Evolutionary conservation across 2,329 filamentous ascomycete species (phyloP), one percentile per base, ranked within the genome.

Genomic region (Colletotrichum theobromicola): DNA sequence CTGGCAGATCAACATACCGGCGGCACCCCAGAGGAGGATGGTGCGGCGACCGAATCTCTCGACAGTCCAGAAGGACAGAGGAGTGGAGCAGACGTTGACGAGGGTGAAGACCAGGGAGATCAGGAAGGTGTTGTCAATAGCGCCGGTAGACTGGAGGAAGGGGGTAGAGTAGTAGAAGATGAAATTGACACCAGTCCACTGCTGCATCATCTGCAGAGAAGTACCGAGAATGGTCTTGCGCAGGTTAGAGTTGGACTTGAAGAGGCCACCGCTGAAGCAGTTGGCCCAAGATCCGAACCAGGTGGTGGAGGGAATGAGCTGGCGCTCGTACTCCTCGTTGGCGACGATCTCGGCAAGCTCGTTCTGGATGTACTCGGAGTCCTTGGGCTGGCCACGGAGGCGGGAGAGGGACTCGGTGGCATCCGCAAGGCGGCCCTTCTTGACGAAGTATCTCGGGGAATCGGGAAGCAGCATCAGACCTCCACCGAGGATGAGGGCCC

Each of bases 151-250:
- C 85, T 94, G 85, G 87, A 98, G 94, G 91, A 98, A 97, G 74
- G 94, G 91, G 37, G 94, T 95, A 42, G 94, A 95, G 87, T 93
- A 95, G 87, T 95, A 94, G 88, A 96, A 97, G 88, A 97, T 94
- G 86, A 96, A 97, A 90, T 98, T 98, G 86, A 98, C 94, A 88
- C 95, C 94, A 30, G 94, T 96, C 87, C 88, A 91, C 85, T 94
- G 93, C 85, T 94, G 93, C 92, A 94, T 94, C 93, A 94, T 94
- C 87, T 95, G 93, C 37, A 94, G 87, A 30, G 92, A 93, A 58
- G 91, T 93, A 79, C 93, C 93, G 58, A 95, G 88, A 74, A 94
- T 91, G 30, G 93, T 93, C 78, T 92, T 90, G 80, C 93, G 93
- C 70, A 94, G 82, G 88, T 92, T 95, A 76, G 91, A 92, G 77